Evolutionary conservation across 306 rosid genomes (phyloP).

Genomic region (Prunus campanulata): DNA sequence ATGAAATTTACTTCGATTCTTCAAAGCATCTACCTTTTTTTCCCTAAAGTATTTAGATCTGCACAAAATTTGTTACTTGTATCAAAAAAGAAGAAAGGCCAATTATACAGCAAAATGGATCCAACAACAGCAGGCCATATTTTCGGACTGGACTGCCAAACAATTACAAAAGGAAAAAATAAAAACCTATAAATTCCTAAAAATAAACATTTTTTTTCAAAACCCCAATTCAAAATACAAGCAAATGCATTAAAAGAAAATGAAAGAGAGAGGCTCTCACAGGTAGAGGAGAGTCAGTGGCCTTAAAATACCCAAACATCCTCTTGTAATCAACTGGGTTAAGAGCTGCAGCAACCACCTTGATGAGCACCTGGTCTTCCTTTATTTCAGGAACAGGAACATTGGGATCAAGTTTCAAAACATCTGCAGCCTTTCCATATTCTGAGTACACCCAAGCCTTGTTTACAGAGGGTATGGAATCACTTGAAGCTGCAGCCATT

Average conservation of each 20-base stretch:
- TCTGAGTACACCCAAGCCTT: constrained; percentile 62
- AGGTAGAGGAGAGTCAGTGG: constrained; percentile 15
- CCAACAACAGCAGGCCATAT: not conserved
- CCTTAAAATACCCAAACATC: constrained; percentile 33
- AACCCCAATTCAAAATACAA: not conserved
- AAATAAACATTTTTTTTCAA: no score
- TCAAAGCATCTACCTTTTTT: not conserved
- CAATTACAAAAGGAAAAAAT: no score
- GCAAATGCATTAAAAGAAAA: no score
- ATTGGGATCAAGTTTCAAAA: constrained; percentile 44
- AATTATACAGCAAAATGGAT: not conserved
- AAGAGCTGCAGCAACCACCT: constrained; percentile 64
- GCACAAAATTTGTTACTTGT: not conserved
- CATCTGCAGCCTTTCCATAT: constrained; percentile 43
- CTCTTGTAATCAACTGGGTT: constrained; percentile 68
- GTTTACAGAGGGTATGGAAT: constrained; percentile 28
- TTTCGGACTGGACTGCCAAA: not conserved
- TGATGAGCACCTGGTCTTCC: constrained; percentile 62
- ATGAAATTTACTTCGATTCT: not conserved
- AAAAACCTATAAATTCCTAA: not conserved
- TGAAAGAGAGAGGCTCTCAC: constrained; percentile 4
- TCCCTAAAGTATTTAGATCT: not conserved
- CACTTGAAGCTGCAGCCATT: constrained; percentile 38
- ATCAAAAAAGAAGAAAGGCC: not conserved
- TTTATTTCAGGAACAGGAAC: constrained; percentile 39